Percentiles rank a stretch among this genome's conserved stretches.
phyloP scores from a whole-genome alignment of 2,329 filamentous ascomycete genomes.

The Arthrobotrys entomopaga region DNA sequence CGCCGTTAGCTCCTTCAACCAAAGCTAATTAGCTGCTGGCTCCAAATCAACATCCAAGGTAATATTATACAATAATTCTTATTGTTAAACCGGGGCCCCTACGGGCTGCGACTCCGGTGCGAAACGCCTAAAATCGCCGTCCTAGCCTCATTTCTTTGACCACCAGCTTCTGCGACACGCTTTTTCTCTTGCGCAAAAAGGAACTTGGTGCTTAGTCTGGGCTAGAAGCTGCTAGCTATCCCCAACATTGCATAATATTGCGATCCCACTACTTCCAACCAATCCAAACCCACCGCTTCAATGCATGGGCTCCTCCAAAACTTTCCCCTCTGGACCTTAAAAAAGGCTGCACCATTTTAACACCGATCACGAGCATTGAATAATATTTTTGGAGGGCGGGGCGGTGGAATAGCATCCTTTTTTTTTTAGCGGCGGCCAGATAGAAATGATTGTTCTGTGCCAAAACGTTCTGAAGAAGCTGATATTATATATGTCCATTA shows the following conservation, averaged over 20 bases:
- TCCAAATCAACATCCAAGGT: not conserved
- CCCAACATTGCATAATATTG: not conserved
- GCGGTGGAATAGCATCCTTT: too few species aligned
- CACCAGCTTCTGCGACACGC: conserved; percentile 5
- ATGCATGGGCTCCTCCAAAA: conserved; percentile 53
- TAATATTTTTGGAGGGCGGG: too few species aligned
- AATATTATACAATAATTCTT: too few species aligned
- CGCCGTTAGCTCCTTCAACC: conserved; percentile 12
- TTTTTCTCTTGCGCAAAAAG: not conserved
- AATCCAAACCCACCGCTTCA: conserved; percentile 41
- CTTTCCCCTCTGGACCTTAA: conserved; percentile 2
- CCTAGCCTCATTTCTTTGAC: conserved; percentile 7
- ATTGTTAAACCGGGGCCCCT: conserved; percentile 29
- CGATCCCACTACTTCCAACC: conserved; percentile 11
- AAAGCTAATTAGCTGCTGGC: not conserved
- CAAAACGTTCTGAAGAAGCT: too few species aligned
- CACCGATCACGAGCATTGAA: too few species aligned
- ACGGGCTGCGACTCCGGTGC: not conserved
- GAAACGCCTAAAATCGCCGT: conserved; percentile 15
- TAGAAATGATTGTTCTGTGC: too few species aligned
- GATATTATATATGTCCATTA: too few species aligned
- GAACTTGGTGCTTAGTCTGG: too few species aligned
- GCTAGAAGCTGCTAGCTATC: not conserved
- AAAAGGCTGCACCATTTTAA: not conserved
- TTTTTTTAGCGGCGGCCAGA: too few species aligned